These are phyloP conservation scores for Lentinus polychrous DNA, from an alignment of 1,284 basidiomycete species.

Conservation along the genomic window DNA sequence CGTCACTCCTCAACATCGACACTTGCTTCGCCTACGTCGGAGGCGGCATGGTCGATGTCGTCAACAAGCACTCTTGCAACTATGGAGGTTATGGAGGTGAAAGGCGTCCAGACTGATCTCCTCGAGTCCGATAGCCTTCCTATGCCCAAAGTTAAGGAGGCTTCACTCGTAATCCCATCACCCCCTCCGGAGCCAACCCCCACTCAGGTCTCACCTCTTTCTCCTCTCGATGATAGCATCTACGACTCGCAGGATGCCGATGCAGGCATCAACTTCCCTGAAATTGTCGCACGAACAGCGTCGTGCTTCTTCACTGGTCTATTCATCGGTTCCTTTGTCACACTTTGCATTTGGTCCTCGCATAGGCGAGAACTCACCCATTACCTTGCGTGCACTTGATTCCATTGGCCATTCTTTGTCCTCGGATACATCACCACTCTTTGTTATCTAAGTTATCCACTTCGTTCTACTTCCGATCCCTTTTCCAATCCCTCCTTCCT, in stretches of 20 bases:
- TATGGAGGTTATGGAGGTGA: slow-evolving; percentile 3
- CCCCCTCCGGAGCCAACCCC: not conserved
- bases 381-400: too few relatives aligned
- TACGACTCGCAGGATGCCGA: slow-evolving; percentile 8
- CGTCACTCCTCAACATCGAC: not conserved
- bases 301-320: slow-evolving; percentile 31
- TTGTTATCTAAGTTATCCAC: too few relatives aligned
- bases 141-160: not conserved
- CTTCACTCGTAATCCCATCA: too few relatives aligned
- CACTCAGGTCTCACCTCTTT: not conserved
- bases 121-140: not conserved
- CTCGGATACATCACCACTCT: too few relatives aligned
- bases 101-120: slow-evolving; percentile 6
- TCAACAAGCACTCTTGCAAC: slow-evolving; percentile 3
- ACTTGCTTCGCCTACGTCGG: not conserved
- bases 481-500: too few relatives aligned
- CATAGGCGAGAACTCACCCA: slow-evolving; percentile 27
- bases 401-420: too few relatives aligned
- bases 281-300: slow-evolving; percentile 25
- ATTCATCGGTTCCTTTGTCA: slow-evolving; percentile 29
- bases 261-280: slow-evolving; percentile 10
- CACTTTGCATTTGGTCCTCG: slow-evolving; percentile 28
- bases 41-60: slow-evolving; percentile 4
- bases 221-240: slow-evolving; percentile 1
- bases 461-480: too few relatives aligned